These are phyloP conservation scores for Colletotrichum tropicicola DNA, from an alignment of 2,329 filamentous ascomycete species.

Conservation along the genomic window DNA sequence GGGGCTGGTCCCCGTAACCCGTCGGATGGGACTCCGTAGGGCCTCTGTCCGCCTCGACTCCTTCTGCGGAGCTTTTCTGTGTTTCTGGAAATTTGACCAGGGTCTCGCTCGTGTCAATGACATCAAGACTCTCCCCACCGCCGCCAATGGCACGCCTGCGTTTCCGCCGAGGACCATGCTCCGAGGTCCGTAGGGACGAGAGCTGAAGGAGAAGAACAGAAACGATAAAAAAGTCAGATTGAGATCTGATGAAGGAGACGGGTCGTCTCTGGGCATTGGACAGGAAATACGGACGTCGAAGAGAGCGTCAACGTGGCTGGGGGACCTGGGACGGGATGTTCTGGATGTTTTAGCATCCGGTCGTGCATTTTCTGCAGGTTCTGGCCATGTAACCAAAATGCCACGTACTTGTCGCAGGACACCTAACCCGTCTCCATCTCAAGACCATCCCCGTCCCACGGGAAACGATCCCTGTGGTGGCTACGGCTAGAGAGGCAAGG, in stretches of 20 bases:
- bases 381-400: neutral
- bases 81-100: neutral
- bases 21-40: no score
- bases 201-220: no score
- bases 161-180: neutral
- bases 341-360: neutral
- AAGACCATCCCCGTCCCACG: neutral
- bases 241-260: no score
- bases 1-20: constrained; percentile 8
- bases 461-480: neutral
- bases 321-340: neutral
- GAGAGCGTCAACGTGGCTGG: no score
- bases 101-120: constrained; percentile 17
- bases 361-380: neutral
- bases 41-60: neutral
- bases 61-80: constrained; percentile 4
- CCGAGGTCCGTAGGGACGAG: constrained; percentile 1
- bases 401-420: neutral
- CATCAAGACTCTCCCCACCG: constrained; percentile 25
- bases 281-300: no score
- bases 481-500: constrained; percentile 4
- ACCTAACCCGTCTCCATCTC: neutral
- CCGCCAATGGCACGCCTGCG: neutral
- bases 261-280: no score
- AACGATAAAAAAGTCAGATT: no score